Evolutionary conservation across 2,329 filamentous ascomycete species (phyloP), one percentile per base, ranked within the genome.

Genomic region (Lachnellula cervina): DNA sequence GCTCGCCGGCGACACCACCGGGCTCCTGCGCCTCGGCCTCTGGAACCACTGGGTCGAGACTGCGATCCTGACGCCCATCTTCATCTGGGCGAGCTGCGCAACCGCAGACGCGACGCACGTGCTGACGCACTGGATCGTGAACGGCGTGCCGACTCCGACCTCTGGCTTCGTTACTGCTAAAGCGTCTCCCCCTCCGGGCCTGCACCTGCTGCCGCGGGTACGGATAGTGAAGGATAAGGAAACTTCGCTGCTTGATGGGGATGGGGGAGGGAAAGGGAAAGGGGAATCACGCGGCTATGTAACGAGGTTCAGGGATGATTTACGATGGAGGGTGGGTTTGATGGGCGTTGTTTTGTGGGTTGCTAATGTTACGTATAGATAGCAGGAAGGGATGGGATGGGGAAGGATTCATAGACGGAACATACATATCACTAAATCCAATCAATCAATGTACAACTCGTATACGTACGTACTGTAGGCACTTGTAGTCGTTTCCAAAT

Each of bases 1-100:
- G 76, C 75, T 86, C 8, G 81, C 80, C 2, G 80, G 76, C 2
- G 81, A 86, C 62, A 78, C 79, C 2, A 77, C 75, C 34, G 80
- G 78, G 0, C 61, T 80, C 4, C 72, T 86, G 7, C 64, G 73
- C 37, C 38, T 67, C 25, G 66, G 67, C 4, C 45, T 69, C 4
- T 63, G 54, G 55, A 67, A 69, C 57, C 67, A 66, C 45, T 69
- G 65, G 66, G 56, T 67, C 17, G 74, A 78, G 58, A 59, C 72
- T 5, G 58, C 70, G 4, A 37, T 78, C 1, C 57, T 77, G 13
- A 76, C 73, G 1, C 63, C 68, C 0, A 55, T 75, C 2, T 77
- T 80, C 56, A 48, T 78, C 13, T 77, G 73, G 69, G 56, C 72
- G 4, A 73, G 74, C 53, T 71, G 71, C 66, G 62, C 63, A 4